Percentiles rank a stretch among this genome's conserved stretches.
These are phyloP conservation scores for Trichoderma koningii DNA, from an alignment of 2,329 filamentous ascomycete genomes.

Conservation along the genomic window DNA sequence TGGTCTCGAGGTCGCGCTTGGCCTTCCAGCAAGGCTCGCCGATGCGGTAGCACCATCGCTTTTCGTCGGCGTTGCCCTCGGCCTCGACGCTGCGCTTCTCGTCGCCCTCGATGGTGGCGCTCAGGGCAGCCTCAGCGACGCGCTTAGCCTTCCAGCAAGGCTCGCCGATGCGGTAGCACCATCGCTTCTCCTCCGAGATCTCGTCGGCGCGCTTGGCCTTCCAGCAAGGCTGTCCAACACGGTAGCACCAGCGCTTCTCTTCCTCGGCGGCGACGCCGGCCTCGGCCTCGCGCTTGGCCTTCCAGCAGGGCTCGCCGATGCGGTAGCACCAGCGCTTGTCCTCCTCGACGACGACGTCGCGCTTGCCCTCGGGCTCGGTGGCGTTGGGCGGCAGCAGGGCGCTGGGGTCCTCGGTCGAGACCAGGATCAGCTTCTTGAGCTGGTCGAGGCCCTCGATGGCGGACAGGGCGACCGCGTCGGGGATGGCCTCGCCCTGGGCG, in stretches of 20 bases:
- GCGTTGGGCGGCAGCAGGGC: conserved; percentile 36
- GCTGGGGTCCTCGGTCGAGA: conserved; percentile 36
- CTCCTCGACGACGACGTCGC: conserved; percentile 16
- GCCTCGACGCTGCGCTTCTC: conserved; percentile 34
- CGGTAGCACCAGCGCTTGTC: conserved; percentile 33
- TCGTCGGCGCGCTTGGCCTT: conserved; percentile 45
- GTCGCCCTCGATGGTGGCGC: conserved; percentile 36
- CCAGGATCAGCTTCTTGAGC: conserved; percentile 43
- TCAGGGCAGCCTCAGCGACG: conserved; percentile 42
- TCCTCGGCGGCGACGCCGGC: conserved; percentile 9
- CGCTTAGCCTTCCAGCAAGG: conserved; percentile 45
- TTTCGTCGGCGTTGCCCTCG: conserved; percentile 26
- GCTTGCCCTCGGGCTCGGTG: conserved; percentile 34
- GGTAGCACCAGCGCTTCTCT: conserved; percentile 33
- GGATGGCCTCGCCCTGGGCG: conserved; percentile 36
- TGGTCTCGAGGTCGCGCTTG: conserved; percentile 32
- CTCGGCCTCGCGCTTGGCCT: conserved; percentile 42
- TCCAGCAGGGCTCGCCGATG: conserved; percentile 42
- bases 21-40: conserved; percentile 43
- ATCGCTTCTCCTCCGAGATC: conserved; percentile 22
- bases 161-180: conserved; percentile 37
- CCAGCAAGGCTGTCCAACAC: conserved; percentile 40
- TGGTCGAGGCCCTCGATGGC: conserved; percentile 45
- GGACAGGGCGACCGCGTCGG: conserved; percentile 42
- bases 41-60: conserved; percentile 33